These are phyloP conservation scores for Fusarium hainanense DNA, from an alignment of 2,329 filamentous ascomycete species.

Conservation along the genomic window DNA sequence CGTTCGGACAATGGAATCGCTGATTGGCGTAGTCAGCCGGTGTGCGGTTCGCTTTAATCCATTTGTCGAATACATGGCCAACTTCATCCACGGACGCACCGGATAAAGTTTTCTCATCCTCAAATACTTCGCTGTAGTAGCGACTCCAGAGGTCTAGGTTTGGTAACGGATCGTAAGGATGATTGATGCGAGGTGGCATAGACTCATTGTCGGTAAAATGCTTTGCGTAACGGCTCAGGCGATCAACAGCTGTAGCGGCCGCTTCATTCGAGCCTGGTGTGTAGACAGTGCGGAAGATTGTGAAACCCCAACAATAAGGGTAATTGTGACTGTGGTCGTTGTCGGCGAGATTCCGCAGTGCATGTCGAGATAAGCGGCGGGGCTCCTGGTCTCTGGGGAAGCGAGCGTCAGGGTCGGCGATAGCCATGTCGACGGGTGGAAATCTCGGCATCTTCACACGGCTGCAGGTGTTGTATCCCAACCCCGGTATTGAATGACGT, in stretches of 20 bases:
- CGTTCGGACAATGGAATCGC: slow-evolving; percentile 17
- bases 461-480: neutral
- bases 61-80: neutral
- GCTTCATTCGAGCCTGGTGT: slow-evolving; percentile 30
- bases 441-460: slow-evolving; percentile 9
- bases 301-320: slow-evolving; percentile 41
- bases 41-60: slow-evolving; percentile 2
- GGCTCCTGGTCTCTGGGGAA: slow-evolving; percentile 23
- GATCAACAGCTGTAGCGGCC: slow-evolving; percentile 25
- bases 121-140: slow-evolving; percentile 34
- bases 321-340: slow-evolving; percentile 38
- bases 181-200: slow-evolving; percentile 14
- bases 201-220: slow-evolving; percentile 13
- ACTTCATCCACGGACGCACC: slow-evolving; percentile 20
- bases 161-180: slow-evolving; percentile 21
- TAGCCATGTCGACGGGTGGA: slow-evolving; percentile 29
- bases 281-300: slow-evolving; percentile 41
- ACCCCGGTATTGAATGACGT: neutral
- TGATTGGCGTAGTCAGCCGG: neutral
- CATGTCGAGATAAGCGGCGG: slow-evolving; percentile 5
- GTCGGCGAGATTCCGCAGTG: slow-evolving; percentile 22
- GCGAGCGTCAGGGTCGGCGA: slow-evolving; percentile 27
- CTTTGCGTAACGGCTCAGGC: slow-evolving; percentile 31
- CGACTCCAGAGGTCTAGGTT: slow-evolving; percentile 35
- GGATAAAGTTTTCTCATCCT: slow-evolving; percentile 29